These are phyloP conservation scores for Botryotinia calthae DNA, from an alignment of 2,329 filamentous ascomycete genomes.

Conservation along the genomic window DNA sequence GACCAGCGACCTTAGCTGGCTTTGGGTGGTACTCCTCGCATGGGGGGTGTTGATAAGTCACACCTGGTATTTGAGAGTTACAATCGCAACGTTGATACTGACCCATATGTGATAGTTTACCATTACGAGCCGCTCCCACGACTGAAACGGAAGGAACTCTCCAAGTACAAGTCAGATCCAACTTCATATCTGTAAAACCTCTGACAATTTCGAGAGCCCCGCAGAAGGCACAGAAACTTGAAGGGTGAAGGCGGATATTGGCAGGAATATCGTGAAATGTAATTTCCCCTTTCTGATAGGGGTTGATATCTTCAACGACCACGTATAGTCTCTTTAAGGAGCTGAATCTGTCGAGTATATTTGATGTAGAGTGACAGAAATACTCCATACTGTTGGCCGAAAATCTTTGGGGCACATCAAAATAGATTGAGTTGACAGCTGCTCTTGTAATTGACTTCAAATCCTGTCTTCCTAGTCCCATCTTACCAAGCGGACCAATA, in stretches of 20 bases:
- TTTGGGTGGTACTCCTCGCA: background rate
- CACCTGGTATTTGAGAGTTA: background rate
- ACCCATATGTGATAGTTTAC: background rate
- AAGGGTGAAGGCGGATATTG: background rate
- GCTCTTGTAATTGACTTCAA: background rate
- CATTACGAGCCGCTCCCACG: background rate
- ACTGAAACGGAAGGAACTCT: background rate
- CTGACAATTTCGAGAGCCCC: background rate
- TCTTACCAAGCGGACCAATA: conserved; percentile 12
- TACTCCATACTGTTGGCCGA: background rate
- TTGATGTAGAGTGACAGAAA: background rate
- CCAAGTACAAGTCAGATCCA: background rate
- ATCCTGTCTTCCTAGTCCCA: background rate
- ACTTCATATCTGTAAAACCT: background rate
- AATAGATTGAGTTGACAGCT: conserved; percentile 7
- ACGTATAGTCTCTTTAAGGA: background rate
- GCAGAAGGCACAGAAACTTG: background rate
- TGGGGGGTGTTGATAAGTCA: background rate
- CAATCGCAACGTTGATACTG: background rate
- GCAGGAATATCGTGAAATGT: background rate
- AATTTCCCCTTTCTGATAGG: conserved; percentile 1
- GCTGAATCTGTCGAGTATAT: background rate
- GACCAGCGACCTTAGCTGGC: too few species aligned
- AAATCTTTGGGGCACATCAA: background rate
- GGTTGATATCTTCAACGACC: conserved; percentile 11